These are phyloP conservation scores for Blastocystis sp. DNA, from an alignment of 352 stramenopile genomes.

Conservation along the genomic window DNA sequence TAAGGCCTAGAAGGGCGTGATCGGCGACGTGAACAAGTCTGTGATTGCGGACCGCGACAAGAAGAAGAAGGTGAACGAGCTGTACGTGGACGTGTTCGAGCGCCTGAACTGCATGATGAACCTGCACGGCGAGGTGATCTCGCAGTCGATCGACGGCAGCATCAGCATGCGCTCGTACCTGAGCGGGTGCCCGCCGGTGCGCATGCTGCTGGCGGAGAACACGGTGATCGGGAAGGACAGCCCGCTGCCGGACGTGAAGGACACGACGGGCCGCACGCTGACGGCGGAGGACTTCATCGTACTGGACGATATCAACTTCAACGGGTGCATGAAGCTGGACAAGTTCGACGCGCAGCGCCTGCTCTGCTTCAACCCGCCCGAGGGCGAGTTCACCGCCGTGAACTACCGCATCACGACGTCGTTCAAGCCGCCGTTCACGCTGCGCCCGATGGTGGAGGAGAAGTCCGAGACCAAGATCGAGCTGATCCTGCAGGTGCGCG, in stretches of 20 bases:
- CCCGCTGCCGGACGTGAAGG: conserved; percentile 5
- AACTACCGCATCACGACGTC: conserved; percentile 96
- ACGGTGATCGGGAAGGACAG: conserved; percentile 78
- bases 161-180: conserved; percentile 95
- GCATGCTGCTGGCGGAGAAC: conserved; percentile 92
- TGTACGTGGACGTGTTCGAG: conserved; percentile 98
- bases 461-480: conserved; percentile 77
- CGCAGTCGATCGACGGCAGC: conserved; percentile 93
- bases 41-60: conserved; percentile 71
- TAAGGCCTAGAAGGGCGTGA: conserved; percentile 27
- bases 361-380: conserved; percentile 82
- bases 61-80: conserved; percentile 87
- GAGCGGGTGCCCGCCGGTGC: conserved; percentile 91
- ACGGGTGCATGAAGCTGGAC: conserved; percentile 94
- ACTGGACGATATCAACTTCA: conserved; percentile 96
- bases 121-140: conserved; percentile 90
- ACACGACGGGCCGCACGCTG: conserved; percentile 62
- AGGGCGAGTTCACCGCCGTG: conserved; percentile 88
- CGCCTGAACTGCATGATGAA: conserved; percentile 93
- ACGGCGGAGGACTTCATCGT: conserved; percentile 83
- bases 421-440: conserved; percentile 92
- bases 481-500: conserved; percentile 73
- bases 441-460: conserved; percentile 93
- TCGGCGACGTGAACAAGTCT: conserved; percentile 70
- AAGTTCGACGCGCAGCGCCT: conserved; percentile 86